Evolutionary conservation across 768 basidiomycete species (phyloP).

Genomic region (Roridomyces roridus): DNA sequence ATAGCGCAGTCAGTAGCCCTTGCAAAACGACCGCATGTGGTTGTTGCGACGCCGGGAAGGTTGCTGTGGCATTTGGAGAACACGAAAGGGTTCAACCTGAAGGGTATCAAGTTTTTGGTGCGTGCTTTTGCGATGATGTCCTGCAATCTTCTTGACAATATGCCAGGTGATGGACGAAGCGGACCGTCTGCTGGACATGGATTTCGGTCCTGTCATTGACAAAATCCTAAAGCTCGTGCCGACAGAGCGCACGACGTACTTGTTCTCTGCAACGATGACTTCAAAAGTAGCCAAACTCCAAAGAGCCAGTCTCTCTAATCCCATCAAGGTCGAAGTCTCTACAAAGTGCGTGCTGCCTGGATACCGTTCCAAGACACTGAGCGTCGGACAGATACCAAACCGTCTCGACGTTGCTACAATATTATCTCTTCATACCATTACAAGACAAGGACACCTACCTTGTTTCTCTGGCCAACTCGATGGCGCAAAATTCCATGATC

Average conservation of each 20-base stretch:
- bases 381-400: slow-evolving; percentile 82
- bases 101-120: slow-evolving; percentile 87
- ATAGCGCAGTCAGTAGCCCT: slow-evolving; percentile 90
- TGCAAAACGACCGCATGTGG: slow-evolving; percentile 91
- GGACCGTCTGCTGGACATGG: slow-evolving; percentile 93
- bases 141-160: neutral
- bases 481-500: slow-evolving; percentile 93
- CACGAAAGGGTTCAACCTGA: slow-evolving; percentile 94
- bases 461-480: slow-evolving; percentile 84
- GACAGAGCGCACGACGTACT: slow-evolving; percentile 91
- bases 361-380: neutral
- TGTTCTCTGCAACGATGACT: slow-evolving; percentile 99
- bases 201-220: slow-evolving; percentile 95
- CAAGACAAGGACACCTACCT: slow-evolving; percentile 92
- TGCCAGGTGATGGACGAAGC: slow-evolving; percentile 95
- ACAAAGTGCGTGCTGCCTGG: slow-evolving; percentile 68
- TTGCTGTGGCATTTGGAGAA: slow-evolving; percentile 94
- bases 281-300: slow-evolving; percentile 97
- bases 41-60: slow-evolving; percentile 95
- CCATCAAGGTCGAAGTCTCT: slow-evolving; percentile 92
- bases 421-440: slow-evolving; percentile 93
- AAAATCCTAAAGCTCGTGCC: slow-evolving; percentile 96
- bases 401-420: slow-evolving; percentile 92
- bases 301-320: slow-evolving; percentile 90
- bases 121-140: slow-evolving; percentile 29